A percentile compares a stretch with the other conserved stretches of the same genome.
phyloP scores from a whole-genome alignment of 2,329 filamentous ascomycete species.

The Claviceps sp. region DNA sequence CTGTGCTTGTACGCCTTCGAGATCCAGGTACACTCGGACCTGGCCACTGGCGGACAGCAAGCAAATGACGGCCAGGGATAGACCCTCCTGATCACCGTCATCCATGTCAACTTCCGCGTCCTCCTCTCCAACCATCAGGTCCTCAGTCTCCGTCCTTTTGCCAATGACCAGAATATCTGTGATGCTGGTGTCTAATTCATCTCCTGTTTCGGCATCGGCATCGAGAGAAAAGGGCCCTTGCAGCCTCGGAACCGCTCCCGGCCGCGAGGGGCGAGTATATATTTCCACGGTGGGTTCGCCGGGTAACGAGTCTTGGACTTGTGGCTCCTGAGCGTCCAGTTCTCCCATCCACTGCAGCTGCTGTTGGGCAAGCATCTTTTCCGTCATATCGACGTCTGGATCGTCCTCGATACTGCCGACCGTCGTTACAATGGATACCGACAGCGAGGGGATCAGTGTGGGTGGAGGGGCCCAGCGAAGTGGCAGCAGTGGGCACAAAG shows the following conservation, averaged over 20 bases:
- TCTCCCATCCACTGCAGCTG: constrained; percentile 57
- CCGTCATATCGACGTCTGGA: constrained; percentile 34
- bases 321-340: constrained; percentile 48
- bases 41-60: constrained; percentile 47
- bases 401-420: constrained; percentile 50
- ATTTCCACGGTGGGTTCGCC: constrained; percentile 40
- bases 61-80: constrained; percentile 47
- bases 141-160: constrained; percentile 44
- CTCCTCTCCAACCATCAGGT: constrained; percentile 51
- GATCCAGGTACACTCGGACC: constrained; percentile 46
- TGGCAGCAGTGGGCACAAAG: constrained; percentile 79
- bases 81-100: constrained; percentile 42
- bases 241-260: constrained; percentile 43
- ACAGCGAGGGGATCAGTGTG: constrained; percentile 67
- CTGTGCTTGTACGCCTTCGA: constrained; percentile 50
- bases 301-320: constrained; percentile 33
- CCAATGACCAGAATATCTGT: constrained; percentile 52
- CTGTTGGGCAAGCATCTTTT: constrained; percentile 46
- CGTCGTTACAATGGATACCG: constrained; percentile 69
- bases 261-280: constrained; percentile 41
- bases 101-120: constrained; percentile 47
- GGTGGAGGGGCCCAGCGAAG: constrained; percentile 70
- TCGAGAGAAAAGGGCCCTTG: constrained; percentile 50
- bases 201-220: constrained; percentile 40
- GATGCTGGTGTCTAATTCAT: constrained; percentile 42